A percentile compares a stretch with the other conserved stretches of the same genome.
These are phyloP conservation scores for Pisolithus sp. DNA, from an alignment of 768 basidiomycete species.

Conservation along the genomic window DNA sequence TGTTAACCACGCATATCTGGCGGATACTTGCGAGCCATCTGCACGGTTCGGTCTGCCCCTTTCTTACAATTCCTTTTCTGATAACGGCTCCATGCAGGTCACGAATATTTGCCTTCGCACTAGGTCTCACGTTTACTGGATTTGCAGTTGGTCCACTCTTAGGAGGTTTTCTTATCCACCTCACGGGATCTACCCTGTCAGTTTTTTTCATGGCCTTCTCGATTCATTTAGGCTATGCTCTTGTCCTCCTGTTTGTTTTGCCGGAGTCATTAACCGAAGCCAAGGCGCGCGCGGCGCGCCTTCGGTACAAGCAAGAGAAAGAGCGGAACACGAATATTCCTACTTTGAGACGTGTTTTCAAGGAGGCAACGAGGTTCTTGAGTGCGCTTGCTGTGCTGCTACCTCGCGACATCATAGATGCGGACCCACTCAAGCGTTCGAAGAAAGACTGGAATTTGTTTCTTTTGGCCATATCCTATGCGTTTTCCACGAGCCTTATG, in stretches of 20 bases:
- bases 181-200: slow-evolving; percentile 47
- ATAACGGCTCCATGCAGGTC: slow-evolving; percentile 37
- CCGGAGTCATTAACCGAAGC: slow-evolving; percentile 70
- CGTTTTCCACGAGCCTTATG: slow-evolving; percentile 36
- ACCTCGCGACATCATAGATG: slow-evolving; percentile 31
- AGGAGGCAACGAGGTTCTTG: slow-evolving; percentile 56
- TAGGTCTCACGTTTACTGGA: slow-evolving; percentile 70
- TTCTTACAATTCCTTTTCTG: background rate
- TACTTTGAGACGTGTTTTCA: slow-evolving; percentile 20
- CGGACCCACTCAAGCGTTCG: slow-evolving; percentile 35
- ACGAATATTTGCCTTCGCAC: slow-evolving; percentile 54
- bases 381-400: slow-evolving; percentile 64
- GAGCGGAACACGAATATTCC: background rate
- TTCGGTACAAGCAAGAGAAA: slow-evolving; percentile 14
- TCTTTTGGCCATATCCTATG: slow-evolving; percentile 48
- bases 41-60: slow-evolving; percentile 37
- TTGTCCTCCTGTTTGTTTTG: slow-evolving; percentile 50
- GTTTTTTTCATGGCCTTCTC: slow-evolving; percentile 65
- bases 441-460: slow-evolving; percentile 62
- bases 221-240: slow-evolving; percentile 44
- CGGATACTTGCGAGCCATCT: slow-evolving; percentile 56
- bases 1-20: slow-evolving; percentile 57
- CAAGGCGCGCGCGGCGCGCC: slow-evolving; percentile 30
- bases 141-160: slow-evolving; percentile 72
- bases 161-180: slow-evolving; percentile 57